A percentile compares a stretch with the other conserved stretches of the same genome.
Evolutionary conservation across 768 basidiomycete species (phyloP).

Genomic region (Ramaria sp.): DNA sequence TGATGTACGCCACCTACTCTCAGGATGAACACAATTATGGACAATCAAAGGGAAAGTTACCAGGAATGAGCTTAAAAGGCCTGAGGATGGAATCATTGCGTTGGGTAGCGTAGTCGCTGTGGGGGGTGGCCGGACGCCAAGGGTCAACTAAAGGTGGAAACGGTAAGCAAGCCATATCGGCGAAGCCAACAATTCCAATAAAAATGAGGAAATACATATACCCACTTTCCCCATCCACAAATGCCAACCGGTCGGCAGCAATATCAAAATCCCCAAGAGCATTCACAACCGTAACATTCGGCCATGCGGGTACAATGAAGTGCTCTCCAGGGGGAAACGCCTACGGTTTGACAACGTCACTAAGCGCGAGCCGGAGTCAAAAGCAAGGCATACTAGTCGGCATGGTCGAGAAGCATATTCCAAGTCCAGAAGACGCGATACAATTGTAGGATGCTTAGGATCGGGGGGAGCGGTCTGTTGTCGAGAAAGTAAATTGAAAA

Average conservation of each 20-base stretch:
- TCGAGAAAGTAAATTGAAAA: background rate
- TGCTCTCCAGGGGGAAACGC: slow-evolving; percentile 71
- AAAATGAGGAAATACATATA: background rate
- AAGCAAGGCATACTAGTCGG: slow-evolving; percentile 33
- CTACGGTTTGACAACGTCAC: slow-evolving; percentile 21
- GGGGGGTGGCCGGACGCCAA: slow-evolving; percentile 25
- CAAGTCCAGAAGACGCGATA: slow-evolving; percentile 66
- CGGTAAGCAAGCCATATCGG: background rate
- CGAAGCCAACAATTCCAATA: background rate
- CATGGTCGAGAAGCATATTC: slow-evolving; percentile 66
- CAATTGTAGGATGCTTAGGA: slow-evolving; percentile 55
- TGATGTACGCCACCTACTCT: slow-evolving; percentile 20
- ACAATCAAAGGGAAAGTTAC: slow-evolving; percentile 11
- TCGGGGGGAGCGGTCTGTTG: slow-evolving; percentile 64
- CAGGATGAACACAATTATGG: background rate
- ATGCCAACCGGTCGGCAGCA: slow-evolving; percentile 68
- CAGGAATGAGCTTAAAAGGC: slow-evolving; percentile 30
- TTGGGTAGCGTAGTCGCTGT: slow-evolving; percentile 22
- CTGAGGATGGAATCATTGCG: slow-evolving; percentile 24
- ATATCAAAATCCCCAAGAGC: slow-evolving; percentile 75
- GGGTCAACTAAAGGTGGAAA: slow-evolving; percentile 19
- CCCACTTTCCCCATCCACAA: slow-evolving; percentile 78
- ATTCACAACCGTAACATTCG: slow-evolving; percentile 80
- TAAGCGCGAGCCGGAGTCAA: slow-evolving; percentile 7
- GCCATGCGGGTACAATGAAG: slow-evolving; percentile 58